Base-by-base conservation (phyloP, 2,329 filamentous ascomycete species). In the Botrytis porri region DNA sequence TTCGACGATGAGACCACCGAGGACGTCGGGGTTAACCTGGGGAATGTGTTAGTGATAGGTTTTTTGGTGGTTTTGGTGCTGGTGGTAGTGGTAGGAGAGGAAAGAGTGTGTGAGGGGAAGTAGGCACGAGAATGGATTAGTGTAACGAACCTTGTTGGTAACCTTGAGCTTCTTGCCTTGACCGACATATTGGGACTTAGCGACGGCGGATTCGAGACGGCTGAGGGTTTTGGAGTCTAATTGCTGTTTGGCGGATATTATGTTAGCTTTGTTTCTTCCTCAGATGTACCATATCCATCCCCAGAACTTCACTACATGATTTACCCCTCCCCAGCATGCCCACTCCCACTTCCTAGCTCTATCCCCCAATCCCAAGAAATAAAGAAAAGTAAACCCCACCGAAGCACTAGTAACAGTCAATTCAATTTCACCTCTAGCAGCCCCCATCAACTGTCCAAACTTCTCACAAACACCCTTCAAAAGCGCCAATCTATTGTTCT, bases 121-220 rank as follows among this genome's bases (percentile, higher is more conserved):
- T 32, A 16, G n/a, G 12, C 12, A n/a, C n/a, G 29, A 0, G 3
- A 48, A 9, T 48, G 4, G 32, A 70, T 7, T 39, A 18, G 4
- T 32, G 12, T 41, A 37, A 65, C 77, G 83, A 84, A 93, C 93
- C 88, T 94, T 92, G 86, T 97, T 92, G 80, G 94, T 93, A 80
- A 98, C 92, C 92, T 97, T 98, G 84, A 98, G 90, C 88, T 97
- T 98, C 92, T 98, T 95, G 86, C 95, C 95, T 83, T 92, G 89
- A 82, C 92, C 91, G 80, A 95, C 90, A 86, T 94, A 97, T 82
- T 91, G 84, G 76, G 94, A 97, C 89, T 98, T 98, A 85, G 91
- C 83, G 80, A 98, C 90, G 80, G 95, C 94, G 78, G 86, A 85
- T 88, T 99, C 95, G 79, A 99, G 89, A 82, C 96, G 92, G 83